Percentiles rank a stretch among this genome's conserved stretches.
phyloP scores from a whole-genome alignment of 2,329 filamentous ascomycete species.

The Xylaria digitata region DNA sequence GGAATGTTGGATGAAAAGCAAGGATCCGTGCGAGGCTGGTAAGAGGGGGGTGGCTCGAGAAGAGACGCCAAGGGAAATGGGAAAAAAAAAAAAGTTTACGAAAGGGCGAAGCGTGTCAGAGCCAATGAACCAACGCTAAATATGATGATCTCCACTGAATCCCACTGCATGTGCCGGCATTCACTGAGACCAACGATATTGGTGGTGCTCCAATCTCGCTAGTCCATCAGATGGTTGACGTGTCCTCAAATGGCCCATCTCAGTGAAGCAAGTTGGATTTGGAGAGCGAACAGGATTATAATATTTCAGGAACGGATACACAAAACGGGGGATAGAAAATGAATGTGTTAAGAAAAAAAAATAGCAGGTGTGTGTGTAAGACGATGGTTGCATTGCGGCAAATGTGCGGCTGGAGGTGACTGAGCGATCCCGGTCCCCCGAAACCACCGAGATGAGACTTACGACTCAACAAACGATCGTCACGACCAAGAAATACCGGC shows the following conservation, averaged over 20 bases:
- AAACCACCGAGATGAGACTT: conserved; percentile 51
- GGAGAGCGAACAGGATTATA: neutral
- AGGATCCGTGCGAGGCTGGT: conserved; percentile 43
- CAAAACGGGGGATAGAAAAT: neutral
- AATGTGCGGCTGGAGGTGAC: conserved; percentile 40
- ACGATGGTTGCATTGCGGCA: conserved; percentile 36
- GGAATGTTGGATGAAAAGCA: conserved; percentile 44
- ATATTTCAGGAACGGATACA: neutral
- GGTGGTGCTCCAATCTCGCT: conserved; percentile 13
- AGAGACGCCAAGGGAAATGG: conserved; percentile 21
- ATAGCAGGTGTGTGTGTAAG: conserved; percentile 4
- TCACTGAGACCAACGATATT: conserved; percentile 44
- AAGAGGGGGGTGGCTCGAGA: conserved; percentile 34
- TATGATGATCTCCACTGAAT: conserved; percentile 25
- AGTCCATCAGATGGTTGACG: conserved; percentile 25
- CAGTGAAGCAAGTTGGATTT: neutral
- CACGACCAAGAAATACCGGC: conserved; percentile 39
- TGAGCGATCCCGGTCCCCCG: conserved; percentile 42
- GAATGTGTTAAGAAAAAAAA: neutral
- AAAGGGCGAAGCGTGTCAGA: conserved; percentile 28
- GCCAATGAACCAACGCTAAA: conserved; percentile 22
- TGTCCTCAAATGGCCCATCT: conserved; percentile 20
- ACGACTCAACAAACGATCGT: conserved; percentile 46
- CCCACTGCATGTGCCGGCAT: conserved; percentile 43
- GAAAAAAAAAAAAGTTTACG: conserved; percentile 22